phyloP scores from a whole-genome alignment of 768 basidiomycete species.

The Coprinopsis cinerea region DNA sequence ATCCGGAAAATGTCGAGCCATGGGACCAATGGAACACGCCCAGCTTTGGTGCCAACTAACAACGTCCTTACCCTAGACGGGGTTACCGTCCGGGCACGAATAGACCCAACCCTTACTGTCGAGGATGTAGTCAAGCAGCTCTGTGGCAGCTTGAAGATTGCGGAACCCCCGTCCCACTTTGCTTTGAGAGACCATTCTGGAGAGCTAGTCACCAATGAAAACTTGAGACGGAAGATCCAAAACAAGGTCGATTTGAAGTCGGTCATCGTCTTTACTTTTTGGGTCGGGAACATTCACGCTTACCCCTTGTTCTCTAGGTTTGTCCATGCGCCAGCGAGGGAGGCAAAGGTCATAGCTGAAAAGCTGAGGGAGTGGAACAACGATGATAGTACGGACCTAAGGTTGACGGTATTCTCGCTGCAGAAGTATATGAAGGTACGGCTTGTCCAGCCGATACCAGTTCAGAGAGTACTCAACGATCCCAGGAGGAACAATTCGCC shows the following conservation, averaged over 20 bases:
- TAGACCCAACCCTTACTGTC: conserved; percentile 78
- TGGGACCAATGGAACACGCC: conserved; percentile 10
- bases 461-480: conserved; percentile 1
- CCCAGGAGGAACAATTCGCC: conserved; percentile 78
- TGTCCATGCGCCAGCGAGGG: conserved; percentile 72
- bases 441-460: neutral
- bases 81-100: conserved; percentile 71
- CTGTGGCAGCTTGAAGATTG: conserved; percentile 74
- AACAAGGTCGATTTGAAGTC: conserved; percentile 75
- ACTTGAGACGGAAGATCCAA: conserved; percentile 76
- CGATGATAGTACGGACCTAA: conserved; percentile 51
- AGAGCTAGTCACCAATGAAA: conserved; percentile 83
- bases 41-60: conserved; percentile 73
- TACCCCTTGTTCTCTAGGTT: conserved; percentile 39
- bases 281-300: conserved; percentile 8
- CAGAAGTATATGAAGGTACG: conserved; percentile 74
- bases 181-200: conserved; percentile 79
- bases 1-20: conserved; percentile 1
- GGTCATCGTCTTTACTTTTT: conserved; percentile 19
- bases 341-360: conserved; percentile 70
- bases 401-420: conserved; percentile 67
- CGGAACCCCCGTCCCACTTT: conserved; percentile 64
- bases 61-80: conserved; percentile 76
- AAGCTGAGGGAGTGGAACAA: conserved; percentile 60
- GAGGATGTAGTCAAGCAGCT: conserved; percentile 82